Evolutionary conservation across 2,329 filamentous ascomycete genomes (phyloP), one percentile per base, ranked within the genome.

Genomic region (Cladobotryum mycophilum): DNA sequence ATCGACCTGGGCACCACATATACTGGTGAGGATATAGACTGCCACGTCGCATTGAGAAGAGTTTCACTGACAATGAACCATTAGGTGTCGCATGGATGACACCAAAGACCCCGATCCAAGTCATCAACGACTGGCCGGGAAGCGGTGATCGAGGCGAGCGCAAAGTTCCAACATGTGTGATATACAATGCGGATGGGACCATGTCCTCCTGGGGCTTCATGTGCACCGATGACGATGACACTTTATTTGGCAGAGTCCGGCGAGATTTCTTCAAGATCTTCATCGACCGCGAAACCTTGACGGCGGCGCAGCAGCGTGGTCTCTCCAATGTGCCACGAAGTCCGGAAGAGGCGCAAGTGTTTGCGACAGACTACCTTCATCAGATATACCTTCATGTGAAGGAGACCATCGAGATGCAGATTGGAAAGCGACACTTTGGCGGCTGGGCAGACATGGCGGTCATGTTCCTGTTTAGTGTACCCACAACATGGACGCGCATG

Each of bases 221-320:
- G 25, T 79, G 76, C 38, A 71, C 73, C 22, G 73, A 76, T 8
- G 68, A 74, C 14, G 69, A 74, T 18, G 70, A 71, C 2, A 41
- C 40, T 2, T 6, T 35, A 1, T 49, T 59, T 1, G 61, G 58
- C 14, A 72, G 70, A 49, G 60, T 56, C 6, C 65, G 67, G 4
- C 65, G 67, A 7, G 75, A 79, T 49, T 78, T 78, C 68, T 80
- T 81, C 68, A 80, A 81, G 57, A 77, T 77, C 53, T 79, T 73
- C 55, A 68, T 79, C 13, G 77, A 80, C 48, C 64, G 68, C 4
- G 67, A 68, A 8, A 74, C 70, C 8, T 61, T 80, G 2, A 61
- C 59, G 0, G 63, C 66, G 15, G 72, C 71, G 38, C 73, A 74
- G 52, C 61, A 63, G 4, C 66, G 73, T 30, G 73, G 74, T 11